Percentiles rank a stretch among this genome's conserved stretches.
These are phyloP conservation scores for Meyerozyma elateridarum DNA, from an alignment of 1,139 yeast genomes.

Conservation along the genomic window DNA sequence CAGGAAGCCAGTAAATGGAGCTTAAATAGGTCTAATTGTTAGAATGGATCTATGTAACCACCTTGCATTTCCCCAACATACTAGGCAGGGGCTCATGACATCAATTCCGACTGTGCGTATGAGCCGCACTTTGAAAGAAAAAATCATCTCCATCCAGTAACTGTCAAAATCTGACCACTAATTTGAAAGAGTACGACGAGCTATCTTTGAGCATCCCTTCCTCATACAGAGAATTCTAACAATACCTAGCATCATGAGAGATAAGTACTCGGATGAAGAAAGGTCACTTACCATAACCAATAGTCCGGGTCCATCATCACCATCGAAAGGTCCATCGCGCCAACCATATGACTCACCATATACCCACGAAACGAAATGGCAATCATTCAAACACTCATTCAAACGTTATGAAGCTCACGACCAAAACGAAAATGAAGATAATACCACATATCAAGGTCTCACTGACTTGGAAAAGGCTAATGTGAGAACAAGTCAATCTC, in stretches of 20 bases:
- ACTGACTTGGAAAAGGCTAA: conserved; percentile 22
- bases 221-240: too few relatives aligned
- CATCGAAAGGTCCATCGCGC: conserved; percentile 1
- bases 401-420: conserved; percentile 25
- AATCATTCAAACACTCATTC: conserved; percentile 36
- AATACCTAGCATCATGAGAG: too few relatives aligned
- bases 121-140: conserved; percentile 4
- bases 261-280: not conserved
- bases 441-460: conserved; percentile 8
- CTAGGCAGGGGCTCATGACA: too few relatives aligned
- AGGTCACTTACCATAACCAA: not conserved
- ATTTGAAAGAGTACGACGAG: too few relatives aligned
- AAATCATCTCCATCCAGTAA: not conserved
- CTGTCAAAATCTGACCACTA: not conserved
- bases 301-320: too few relatives aligned
- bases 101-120: conserved; percentile 1
- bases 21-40: not conserved
- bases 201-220: too few relatives aligned
- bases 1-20: not conserved
- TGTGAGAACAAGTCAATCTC: conserved; percentile 18
- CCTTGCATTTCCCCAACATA: too few relatives aligned
- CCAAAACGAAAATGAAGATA: conserved; percentile 19
- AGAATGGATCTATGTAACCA: too few relatives aligned
- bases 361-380: conserved; percentile 25
- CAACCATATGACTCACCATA: conserved; percentile 4